These are phyloP conservation scores for Synchytrium microbalum DNA, from an alignment of 371 early-diverging fungal genomes.

Conservation along the genomic window DNA sequence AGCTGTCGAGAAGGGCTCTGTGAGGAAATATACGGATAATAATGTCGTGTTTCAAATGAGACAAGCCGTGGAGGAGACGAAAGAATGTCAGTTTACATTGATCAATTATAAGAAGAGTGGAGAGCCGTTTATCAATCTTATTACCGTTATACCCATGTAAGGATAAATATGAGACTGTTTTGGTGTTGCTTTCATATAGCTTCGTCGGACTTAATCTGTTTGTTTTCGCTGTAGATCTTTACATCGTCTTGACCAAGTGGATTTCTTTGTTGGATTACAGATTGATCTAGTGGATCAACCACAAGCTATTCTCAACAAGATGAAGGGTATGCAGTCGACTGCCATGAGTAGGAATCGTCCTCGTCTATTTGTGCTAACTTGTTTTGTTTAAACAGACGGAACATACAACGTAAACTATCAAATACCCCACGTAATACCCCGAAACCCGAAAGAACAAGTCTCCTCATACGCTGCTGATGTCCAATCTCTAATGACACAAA, in stretches of 20 bases:
- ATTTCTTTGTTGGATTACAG: conserved; percentile 60
- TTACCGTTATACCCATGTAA: conserved; percentile 54
- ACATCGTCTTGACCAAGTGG: conserved; percentile 40
- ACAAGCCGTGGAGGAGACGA: conserved; percentile 33
- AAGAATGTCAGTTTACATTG: conserved; percentile 52
- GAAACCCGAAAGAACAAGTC: background rate
- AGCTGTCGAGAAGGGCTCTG: conserved; percentile 20
- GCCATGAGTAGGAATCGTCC: conserved; percentile 1
- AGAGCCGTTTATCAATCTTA: conserved; percentile 59
- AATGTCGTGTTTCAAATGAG: conserved; percentile 44
- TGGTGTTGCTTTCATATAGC: too few species aligned
- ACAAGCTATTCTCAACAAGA: conserved; percentile 52
- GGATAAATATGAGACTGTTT: conserved; percentile 20
- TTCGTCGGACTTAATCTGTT: too few species aligned
- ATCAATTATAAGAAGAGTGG: conserved; percentile 60
- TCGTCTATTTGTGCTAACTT: too few species aligned
- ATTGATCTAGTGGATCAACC: conserved; percentile 64
- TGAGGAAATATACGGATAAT: conserved; percentile 49
- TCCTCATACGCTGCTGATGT: background rate
- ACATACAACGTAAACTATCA: conserved; percentile 33
- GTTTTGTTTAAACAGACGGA: conserved; percentile 40
- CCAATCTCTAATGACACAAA: background rate
- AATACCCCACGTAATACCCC: background rate
- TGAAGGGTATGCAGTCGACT: conserved; percentile 39
- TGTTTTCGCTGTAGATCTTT: too few species aligned